Base-by-base conservation (phyloP, 2,329 filamentous ascomycete genomes). In the Paracamarosporium sp. region DNA sequence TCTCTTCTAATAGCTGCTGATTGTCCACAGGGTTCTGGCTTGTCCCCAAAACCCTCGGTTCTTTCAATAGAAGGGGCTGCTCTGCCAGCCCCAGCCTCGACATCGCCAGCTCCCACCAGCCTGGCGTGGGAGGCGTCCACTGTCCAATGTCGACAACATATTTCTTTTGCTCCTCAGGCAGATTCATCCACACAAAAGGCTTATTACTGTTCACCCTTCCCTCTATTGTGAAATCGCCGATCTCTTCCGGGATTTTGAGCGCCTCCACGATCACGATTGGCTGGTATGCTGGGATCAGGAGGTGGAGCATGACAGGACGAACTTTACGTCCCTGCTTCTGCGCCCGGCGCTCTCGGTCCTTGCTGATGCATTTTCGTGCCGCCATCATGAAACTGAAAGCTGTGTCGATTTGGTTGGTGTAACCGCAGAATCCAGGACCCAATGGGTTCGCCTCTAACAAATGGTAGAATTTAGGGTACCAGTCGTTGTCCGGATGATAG, bases 401-500 rank as follows among this genome's bases (percentile, higher is more conserved):
- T 0, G 76, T 77, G 55, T 79, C 77, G 24, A 80, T 71, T 52
- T 79, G 75, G 38, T 79, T 78, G 30, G 76, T 77, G 57, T 78
- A 77, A 24, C 77, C 77, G 55, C 76, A 76, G 40, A 80, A 80
- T 1, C 70, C 64, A 6, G 73, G 69, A 4, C 71, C 70, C 0
- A 79, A 59, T 2, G 73, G 76, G 9, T 68, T 68, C 3, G 72
- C 66, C 11, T 77, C 71, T 13, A 79, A 58, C 0, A 79, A 66
- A 6, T 77, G 72, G 47, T 77, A 77, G 54, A 80, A 80, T 4
- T 71, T 72, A 12, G 76, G 74, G 40, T 79, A 77, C 78, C 78
- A 80, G 46, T 78, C 75, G 38, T 76, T 78, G 33, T 80, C 78
- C 1, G 78, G 78, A 28, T 80, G 78, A 33, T 74, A 80, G 2